Evolutionary conservation across 2,329 filamentous ascomycete species (phyloP).

Genomic region (Botrytis fragariae): DNA sequence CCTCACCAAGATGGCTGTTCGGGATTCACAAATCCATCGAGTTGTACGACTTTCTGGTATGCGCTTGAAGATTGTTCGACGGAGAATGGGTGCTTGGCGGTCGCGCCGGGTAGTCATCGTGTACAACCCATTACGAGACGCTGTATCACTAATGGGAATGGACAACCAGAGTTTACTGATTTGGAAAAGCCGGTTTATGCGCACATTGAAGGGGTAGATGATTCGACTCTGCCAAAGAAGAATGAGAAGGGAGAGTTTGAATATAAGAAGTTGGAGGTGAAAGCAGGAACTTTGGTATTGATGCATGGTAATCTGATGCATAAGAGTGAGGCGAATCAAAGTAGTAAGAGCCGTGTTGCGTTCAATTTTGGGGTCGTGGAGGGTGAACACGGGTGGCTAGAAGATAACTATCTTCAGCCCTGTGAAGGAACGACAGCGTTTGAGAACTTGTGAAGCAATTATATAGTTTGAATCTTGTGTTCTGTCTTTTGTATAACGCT

Average conservation of each 20-base stretch:
- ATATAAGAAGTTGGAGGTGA: constrained; percentile 13
- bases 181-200: not conserved
- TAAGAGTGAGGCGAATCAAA: constrained; percentile 8
- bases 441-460: constrained; percentile 1
- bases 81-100: constrained; percentile 9
- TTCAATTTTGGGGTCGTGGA: constrained; percentile 15
- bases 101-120: not conserved
- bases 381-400: not conserved
- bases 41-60: constrained; percentile 15
- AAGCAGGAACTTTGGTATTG: constrained; percentile 6
- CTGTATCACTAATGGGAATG: not conserved
- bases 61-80: not conserved
- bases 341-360: constrained; percentile 8
- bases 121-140: not conserved
- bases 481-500: not conserved
- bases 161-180: not conserved
- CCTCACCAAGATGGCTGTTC: constrained; percentile 16
- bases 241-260: not conserved
- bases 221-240: not conserved
- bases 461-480: not conserved
- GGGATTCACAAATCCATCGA: not conserved
- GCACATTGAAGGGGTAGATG: not conserved
- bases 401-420: constrained; percentile 15
- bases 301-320: constrained; percentile 19
- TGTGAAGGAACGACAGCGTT: constrained; percentile 1